Percentiles rank a stretch among this genome's conserved stretches.
phyloP scores from a whole-genome alignment of 176 grass and related monocot genomes.

The Oryza officinalis region DNA sequence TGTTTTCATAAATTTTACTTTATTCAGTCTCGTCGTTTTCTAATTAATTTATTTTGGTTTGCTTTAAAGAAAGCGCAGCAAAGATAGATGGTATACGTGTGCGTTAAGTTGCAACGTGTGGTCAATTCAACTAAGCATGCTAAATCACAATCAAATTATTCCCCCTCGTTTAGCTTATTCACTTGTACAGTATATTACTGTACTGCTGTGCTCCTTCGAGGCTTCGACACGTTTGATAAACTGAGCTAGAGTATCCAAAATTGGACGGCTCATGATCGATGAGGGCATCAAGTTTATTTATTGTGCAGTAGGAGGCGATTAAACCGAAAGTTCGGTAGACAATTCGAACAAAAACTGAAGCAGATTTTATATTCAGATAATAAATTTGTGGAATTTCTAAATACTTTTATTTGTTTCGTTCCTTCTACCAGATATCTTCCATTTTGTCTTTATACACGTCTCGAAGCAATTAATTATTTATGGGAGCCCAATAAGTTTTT shows the following conservation, averaged over 20 bases:
- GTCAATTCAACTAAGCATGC: background rate
- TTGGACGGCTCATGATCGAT: background rate
- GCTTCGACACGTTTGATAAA: conserved; percentile 8
- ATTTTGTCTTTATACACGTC: background rate
- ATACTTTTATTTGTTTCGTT: background rate
- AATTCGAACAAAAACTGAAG: background rate
- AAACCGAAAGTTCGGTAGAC: background rate
- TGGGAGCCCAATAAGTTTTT: no score
- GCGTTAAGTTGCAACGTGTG: background rate
- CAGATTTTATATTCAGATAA: background rate
- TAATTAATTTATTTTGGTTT: conserved; percentile 17
- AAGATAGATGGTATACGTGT: background rate
- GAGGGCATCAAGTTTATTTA: no score
- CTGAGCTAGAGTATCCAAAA: background rate
- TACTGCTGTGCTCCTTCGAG: background rate
- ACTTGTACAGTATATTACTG: background rate
- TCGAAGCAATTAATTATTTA: no score
- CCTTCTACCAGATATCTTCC: background rate
- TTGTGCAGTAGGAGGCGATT: background rate
- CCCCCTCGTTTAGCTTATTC: background rate
- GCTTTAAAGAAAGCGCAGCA: background rate
- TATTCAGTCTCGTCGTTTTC: conserved; percentile 26
- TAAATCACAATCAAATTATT: conserved; percentile 33
- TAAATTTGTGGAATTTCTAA: background rate
- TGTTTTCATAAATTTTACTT: background rate